Conservation (phyloP, 129 eudicot genomes). For the Tagetes patula region DNA sequence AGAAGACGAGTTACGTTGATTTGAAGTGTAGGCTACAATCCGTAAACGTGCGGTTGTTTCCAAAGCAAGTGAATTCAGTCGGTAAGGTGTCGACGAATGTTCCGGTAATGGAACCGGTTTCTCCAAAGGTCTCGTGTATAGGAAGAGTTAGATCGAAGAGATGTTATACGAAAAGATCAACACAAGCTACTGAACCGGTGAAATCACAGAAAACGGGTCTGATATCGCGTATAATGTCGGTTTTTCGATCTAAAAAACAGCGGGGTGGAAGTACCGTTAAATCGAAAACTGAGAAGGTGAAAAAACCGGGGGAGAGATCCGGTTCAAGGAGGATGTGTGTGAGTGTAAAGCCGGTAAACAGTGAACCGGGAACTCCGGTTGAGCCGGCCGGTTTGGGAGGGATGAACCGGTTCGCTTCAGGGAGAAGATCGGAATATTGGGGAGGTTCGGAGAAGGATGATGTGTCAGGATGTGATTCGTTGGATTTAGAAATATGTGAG, state of each 20-base stretch:
- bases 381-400: constrained; percentile 62
- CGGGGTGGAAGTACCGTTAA: not conserved
- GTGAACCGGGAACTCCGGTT: constrained; percentile 30
- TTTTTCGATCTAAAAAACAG: constrained; percentile 41
- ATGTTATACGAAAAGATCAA: constrained; percentile 35
- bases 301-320: constrained; percentile 29
- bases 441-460: constrained; percentile 37
- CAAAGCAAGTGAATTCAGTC: constrained; percentile 46
- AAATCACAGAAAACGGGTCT: constrained; percentile 39
- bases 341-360: constrained; percentile 18
- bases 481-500: constrained; percentile 20
- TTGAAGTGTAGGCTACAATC: constrained; percentile 47
- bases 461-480: constrained; percentile 29
- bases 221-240: constrained; percentile 37
- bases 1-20: constrained; percentile 49
- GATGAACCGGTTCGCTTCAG: constrained; percentile 62
- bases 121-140: constrained; percentile 89
- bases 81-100: constrained; percentile 35
- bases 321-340: constrained; percentile 31
- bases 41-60: constrained; percentile 50
- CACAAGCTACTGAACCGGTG: constrained; percentile 21
- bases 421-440: constrained; percentile 53
- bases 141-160: constrained; percentile 79
- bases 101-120: constrained; percentile 57
- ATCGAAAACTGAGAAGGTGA: not conserved